Evolutionary conservation across 768 basidiomycete genomes (phyloP), one percentile per base, ranked within the genome.

Genomic region (Trametes gibbosa): DNA sequence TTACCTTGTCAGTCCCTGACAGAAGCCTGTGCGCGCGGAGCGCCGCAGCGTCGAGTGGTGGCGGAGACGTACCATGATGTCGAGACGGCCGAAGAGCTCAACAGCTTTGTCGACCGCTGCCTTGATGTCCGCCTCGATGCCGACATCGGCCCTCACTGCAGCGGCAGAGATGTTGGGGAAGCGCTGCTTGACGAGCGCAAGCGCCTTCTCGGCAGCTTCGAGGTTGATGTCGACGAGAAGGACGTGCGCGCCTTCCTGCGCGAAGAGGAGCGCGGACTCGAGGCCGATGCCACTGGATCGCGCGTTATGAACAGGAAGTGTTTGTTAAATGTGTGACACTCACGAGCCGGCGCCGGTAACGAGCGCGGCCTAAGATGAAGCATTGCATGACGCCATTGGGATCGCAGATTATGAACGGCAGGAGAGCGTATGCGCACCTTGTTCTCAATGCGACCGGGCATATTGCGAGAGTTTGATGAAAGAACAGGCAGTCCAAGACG

Each of bases 181-280:
- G 47, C 84, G 80, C 59, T 86, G 69, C 19, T 75, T 68, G 70
- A 98, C 87, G 45, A 87, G 69, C 27, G 76, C 78, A 17, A 81
- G 85, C 2, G 80, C 86, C 52, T 81, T 86, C 70, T 92, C 76
- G 4, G 84, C 94, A 24, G 85, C 89, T 21, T 79, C 75, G 23
- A 85, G 64, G 73, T 95, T 97, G 72, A 98, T 84, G 72, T 99
- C 97, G 34, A 86, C 90, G 43, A 95, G 83, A 43, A 98, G 70
- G 60, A 98, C 85, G 66, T 87, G 84, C n/a, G 94, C 94, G 24
- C 96, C 95, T 72, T 99, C 97, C 62, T 84, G 82, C 1, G 96
- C 96, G 72, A 99, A 99, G 46, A 98, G 82, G 60, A 98, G 80
- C n/a, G 94, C 86, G 0, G 95, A 90, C 76, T 99, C 95, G 48